phyloP scores from a whole-genome alignment of 2,329 filamentous ascomycete species.

The Penicillium thymicola region DNA sequence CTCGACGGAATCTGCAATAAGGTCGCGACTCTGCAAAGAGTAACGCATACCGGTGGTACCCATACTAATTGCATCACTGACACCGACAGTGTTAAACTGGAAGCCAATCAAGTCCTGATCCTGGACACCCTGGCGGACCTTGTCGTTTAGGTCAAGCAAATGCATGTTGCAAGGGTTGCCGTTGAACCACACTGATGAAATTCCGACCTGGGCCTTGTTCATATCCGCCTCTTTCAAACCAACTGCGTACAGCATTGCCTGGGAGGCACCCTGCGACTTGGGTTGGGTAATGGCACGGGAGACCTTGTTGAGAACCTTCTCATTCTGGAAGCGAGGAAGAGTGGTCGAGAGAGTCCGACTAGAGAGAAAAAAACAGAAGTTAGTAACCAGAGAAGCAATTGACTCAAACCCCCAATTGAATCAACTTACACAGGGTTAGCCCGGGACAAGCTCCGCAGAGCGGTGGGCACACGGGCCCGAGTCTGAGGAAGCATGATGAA shows the following conservation, averaged over 20 bases:
- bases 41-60: constrained; percentile 96
- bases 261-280: constrained; percentile 95
- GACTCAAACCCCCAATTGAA: neutral
- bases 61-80: constrained; percentile 98
- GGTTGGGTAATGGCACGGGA: constrained; percentile 87
- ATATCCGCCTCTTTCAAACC: constrained; percentile 82
- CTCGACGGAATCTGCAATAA: constrained; percentile 98
- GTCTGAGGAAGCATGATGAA: constrained; percentile 24
- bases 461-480: constrained; percentile 26
- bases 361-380: neutral
- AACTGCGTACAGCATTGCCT: constrained; percentile 98
- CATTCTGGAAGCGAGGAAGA: constrained; percentile 46
- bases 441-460: constrained; percentile 25
- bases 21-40: constrained; percentile 87
- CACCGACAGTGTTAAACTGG: constrained; percentile 98
- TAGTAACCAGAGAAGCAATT: constrained; percentile 3
- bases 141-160: constrained; percentile 79
- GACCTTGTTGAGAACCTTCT: constrained; percentile 69
- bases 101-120: constrained; percentile 82
- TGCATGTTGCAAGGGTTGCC: constrained; percentile 99
- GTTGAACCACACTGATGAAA: constrained; percentile 96
- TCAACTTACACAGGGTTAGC: constrained; percentile 18
- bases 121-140: constrained; percentile 69
- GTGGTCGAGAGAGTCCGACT: constrained; percentile 45
- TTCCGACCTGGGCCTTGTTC: constrained; percentile 95